Evolutionary conservation across 106 monocot genomes (phyloP).

Genomic region (Triglochin maritima): DNA sequence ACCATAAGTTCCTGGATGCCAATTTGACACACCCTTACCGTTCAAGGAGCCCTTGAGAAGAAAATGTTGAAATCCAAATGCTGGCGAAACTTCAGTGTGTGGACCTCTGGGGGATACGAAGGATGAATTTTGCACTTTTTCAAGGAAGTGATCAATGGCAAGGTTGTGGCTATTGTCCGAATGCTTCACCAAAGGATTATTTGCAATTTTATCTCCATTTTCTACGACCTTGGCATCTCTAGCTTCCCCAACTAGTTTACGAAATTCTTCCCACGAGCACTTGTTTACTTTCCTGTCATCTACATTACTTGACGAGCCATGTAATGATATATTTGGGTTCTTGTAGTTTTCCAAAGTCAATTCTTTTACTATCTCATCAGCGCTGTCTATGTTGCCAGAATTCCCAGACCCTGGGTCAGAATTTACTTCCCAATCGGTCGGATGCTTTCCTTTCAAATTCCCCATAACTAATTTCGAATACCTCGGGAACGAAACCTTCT

Average conservation of each 20-base stretch:
- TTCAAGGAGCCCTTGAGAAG: slow-evolving; percentile 29
- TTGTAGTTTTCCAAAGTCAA: slow-evolving; percentile 48
- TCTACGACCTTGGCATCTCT: slow-evolving; percentile 7
- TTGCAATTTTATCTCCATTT: background rate
- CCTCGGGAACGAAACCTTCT: slow-evolving; percentile 24
- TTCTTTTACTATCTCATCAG: slow-evolving; percentile 41
- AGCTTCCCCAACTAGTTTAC: slow-evolving; percentile 22
- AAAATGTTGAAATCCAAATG: slow-evolving; percentile 43
- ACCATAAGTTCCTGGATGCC: slow-evolving; percentile 18
- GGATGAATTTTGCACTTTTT: slow-evolving; percentile 8
- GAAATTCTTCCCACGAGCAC: slow-evolving; percentile 43
- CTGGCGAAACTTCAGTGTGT: slow-evolving; percentile 22
- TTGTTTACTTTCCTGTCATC: slow-evolving; percentile 26
- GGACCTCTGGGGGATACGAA: slow-evolving; percentile 8
- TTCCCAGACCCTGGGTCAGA: slow-evolving; percentile 1
- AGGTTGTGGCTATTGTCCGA: background rate
- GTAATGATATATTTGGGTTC: slow-evolving; percentile 13
- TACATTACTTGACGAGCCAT: slow-evolving; percentile 24
- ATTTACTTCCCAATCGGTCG: slow-evolving; percentile 8
- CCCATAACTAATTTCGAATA: slow-evolving; percentile 28
- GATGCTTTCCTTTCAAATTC: slow-evolving; percentile 16
- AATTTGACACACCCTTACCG: slow-evolving; percentile 46
- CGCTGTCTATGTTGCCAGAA: background rate
- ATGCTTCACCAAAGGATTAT: slow-evolving; percentile 4
- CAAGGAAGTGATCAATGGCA: slow-evolving; percentile 7